Evolutionary conservation across 2,329 filamentous ascomycete species (phyloP), one percentile per base, ranked within the genome.

Genomic region (Ampelomyces quisqualis): DNA sequence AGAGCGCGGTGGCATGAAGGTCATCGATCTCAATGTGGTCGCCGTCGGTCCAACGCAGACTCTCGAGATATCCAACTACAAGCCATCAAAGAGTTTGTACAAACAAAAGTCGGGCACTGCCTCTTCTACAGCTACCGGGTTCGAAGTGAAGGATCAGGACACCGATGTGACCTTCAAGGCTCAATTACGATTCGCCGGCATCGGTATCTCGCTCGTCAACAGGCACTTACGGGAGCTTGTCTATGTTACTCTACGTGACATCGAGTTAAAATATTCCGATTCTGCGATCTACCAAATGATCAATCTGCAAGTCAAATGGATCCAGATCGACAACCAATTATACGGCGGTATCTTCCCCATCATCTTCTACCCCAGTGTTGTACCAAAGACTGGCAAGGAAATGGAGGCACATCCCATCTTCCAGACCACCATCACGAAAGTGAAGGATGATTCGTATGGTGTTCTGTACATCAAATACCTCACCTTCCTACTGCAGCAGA

Each of bases 401-500:
- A 93, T 95, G 64, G 93, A 97, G 51, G 86, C 90, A 1, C 93
- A 97, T 70, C 93, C 93, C 0, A 97, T 94, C 38, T 81, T 98
- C 64, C 90, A 96, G 59, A 84, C 85, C 10, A 91, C 90, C 77
- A 77, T 96, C 39, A 96, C 91, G 8, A 81, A 90, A 20, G 91
- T 98, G 66, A 98, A 98, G 73, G 93, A 98, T 60, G 91, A 98
- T 62, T 95, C 90, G 1, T 98, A 97, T 62, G 93, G 93, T 58
- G 93, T 98, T 15, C 75, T 96, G 7, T 98, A 98, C 70, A 90
- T 98, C 77, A 98, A 98, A 69, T 98, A 98, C 68, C 91, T 93
- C 15, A 95, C 91, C 0, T 70, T 98, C 31, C 74, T 98, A 21
- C 74, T 98, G 31, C 93, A 98, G 68, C 90, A 98, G 68, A 96